Percentiles rank a stretch among this genome's conserved stretches.
Conservation (phyloP, 1,284 basidiomycete genomes). For the Boletus smithii region DNA sequence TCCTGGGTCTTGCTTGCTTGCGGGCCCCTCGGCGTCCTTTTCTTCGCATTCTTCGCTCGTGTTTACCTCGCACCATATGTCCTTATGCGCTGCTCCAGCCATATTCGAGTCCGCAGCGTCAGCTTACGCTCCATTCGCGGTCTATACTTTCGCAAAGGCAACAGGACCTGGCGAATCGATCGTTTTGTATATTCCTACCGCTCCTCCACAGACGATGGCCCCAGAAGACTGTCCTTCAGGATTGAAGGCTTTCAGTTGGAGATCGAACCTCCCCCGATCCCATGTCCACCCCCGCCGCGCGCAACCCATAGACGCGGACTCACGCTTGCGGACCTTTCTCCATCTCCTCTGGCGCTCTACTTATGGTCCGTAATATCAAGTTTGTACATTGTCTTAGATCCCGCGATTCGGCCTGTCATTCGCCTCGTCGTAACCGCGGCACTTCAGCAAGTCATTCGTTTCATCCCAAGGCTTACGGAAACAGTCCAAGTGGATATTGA, state of each 20-base stretch:
- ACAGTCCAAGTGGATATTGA: conserved; percentile 65
- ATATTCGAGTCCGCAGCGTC: conserved; percentile 63
- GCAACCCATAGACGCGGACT: conserved; percentile 42
- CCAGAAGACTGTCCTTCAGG: conserved; percentile 54
- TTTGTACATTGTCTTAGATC: conserved; percentile 51
- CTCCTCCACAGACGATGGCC: conserved; percentile 42
- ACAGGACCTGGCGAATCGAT: conserved; percentile 55
- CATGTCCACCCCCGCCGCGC: conserved; percentile 14
- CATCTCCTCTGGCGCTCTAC: conserved; percentile 51
- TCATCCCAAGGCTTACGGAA: conserved; percentile 62
- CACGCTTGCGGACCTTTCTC: conserved; percentile 50
- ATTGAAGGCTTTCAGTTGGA: conserved; percentile 60
- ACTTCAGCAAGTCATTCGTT: conserved; percentile 57
- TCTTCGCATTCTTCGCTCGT: conserved; percentile 55
- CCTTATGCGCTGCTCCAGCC: conserved; percentile 54
- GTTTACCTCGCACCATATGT: conserved; percentile 64
- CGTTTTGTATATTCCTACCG: conserved; percentile 61
- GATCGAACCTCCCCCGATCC: conserved; percentile 36
- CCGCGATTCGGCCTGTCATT: conserved; percentile 56
- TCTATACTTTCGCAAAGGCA: conserved; percentile 58
- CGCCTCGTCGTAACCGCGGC: conserved; percentile 51
- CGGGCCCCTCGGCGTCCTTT: conserved; percentile 40
- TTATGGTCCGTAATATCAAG: conserved; percentile 45
- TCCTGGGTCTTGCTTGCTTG: conserved; percentile 33
- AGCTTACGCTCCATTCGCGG: conserved; percentile 74